Evolutionary conservation across 2,329 filamentous ascomycete species (phyloP), one percentile per base, ranked within the genome.

Genomic region (Fusarium odoratissimum): DNA sequence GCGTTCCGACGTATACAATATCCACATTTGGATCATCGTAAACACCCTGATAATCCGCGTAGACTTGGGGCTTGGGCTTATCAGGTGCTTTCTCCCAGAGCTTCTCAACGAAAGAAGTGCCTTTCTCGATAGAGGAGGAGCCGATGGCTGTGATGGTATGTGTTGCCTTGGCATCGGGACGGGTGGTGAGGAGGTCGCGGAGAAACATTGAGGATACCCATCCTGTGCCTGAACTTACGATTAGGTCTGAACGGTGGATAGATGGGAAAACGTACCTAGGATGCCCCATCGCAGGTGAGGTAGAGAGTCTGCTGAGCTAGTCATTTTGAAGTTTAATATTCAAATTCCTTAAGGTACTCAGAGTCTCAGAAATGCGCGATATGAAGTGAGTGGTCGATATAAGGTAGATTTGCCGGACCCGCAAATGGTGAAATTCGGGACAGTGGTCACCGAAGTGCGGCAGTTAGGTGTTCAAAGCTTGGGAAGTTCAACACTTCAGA

Each of bases 1-100:
- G 84, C 6, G 82, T 85, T 45, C 83, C 84, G 35, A 86, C 82
- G 75, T 86, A 86, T 21, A 86, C 76, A 23, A 84, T 80, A 64
- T 86, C 84, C 28, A 86, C 83, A 14, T 80, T 72, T 1, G 81
- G 76, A 62, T 84, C 83, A 38, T 77, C 74, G 63, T 84, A 85
- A 14, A 85, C 80, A 40, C 82, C 80, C 19, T 79, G 77, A 56
- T 86, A 71, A 6, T 67, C 31, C 3, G 49, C 44, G 7, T 67
- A 70, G 13, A 70, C 54, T 2, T 70, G 55, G 6, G 67, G 67
- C 0, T 42, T 37, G 17, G 44, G 44, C 12, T 70, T 60, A 1
- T 60, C 45, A 0, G 66, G n/a, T 6, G 55, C 56, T 8, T 44
- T 56, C 5, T 45, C 41, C 67, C 67, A 70, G 1, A 70, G 38